Conservation (phyloP, 148 eudicot genomes). For the Vaccinium macrocarpon region DNA sequence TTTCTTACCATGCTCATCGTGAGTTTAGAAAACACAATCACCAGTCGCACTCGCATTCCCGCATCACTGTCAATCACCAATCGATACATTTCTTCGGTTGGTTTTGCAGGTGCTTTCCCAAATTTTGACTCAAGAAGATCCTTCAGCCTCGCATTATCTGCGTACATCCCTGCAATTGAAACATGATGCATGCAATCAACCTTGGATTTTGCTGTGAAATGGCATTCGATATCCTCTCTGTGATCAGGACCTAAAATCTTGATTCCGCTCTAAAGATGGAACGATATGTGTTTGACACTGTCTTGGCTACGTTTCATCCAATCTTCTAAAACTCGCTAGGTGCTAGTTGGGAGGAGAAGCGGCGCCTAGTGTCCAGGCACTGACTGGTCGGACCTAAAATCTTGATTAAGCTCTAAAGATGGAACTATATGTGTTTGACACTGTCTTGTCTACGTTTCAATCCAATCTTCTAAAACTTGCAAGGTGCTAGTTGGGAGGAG, state of each 20-base stretch:
- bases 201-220: neutral
- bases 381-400: neutral
- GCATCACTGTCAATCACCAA: slow-evolving; percentile 42
- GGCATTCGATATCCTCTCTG: neutral
- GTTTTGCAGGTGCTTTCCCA: slow-evolving; percentile 38
- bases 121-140: slow-evolving; percentile 31
- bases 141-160: slow-evolving; percentile 42
- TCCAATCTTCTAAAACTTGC: neutral
- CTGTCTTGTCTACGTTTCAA: neutral
- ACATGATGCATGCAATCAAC: neutral
- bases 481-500: no score
- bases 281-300: neutral
- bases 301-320: neutral
- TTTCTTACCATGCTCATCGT: slow-evolving; percentile 55
- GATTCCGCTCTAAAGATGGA: neutral
- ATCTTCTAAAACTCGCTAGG: no score
- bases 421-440: neutral
- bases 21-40: slow-evolving; percentile 39
- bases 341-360: no score
- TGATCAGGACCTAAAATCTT: neutral
- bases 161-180: slow-evolving; percentile 40
- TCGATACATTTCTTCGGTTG: slow-evolving; percentile 51
- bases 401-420: neutral
- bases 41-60: slow-evolving; percentile 40
- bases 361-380: no score